These are phyloP conservation scores for Tylopilus plumbeoviolaceoides DNA, from an alignment of 768 basidiomycete species.

Conservation along the genomic window DNA sequence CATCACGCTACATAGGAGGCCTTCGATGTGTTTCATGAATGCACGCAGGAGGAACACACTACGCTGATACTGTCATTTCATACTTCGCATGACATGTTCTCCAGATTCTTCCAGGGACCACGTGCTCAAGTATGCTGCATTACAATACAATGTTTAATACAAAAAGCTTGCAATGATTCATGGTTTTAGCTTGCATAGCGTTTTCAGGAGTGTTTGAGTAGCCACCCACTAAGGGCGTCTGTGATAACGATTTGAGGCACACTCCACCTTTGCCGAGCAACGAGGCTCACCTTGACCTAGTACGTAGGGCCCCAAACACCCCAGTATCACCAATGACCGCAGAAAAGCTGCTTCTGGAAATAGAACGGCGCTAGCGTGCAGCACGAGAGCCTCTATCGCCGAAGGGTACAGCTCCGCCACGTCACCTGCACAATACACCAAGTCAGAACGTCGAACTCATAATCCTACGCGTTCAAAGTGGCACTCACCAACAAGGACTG, in stretches of 20 bases:
- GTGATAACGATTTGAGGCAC: background rate
- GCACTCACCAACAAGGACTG: conserved; percentile 11
- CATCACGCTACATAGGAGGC: background rate
- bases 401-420: conserved; percentile 13
- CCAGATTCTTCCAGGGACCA: background rate
- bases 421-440: conserved; percentile 7
- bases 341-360: conserved; percentile 11
- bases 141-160: background rate
- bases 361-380: conserved; percentile 6
- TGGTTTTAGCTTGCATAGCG: background rate
- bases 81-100: background rate
- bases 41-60: background rate
- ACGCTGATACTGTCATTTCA: background rate
- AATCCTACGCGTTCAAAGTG: background rate
- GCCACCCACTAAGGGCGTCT: conserved; percentile 13
- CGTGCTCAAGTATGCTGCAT: background rate
- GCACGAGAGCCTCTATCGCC: conserved; percentile 7
- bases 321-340: conserved; percentile 12
- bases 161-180: background rate
- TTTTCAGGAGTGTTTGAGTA: conserved; percentile 2
- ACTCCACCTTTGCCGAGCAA: background rate
- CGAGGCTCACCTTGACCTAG: conserved; percentile 8
- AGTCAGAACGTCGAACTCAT: background rate
- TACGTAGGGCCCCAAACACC: conserved; percentile 13
- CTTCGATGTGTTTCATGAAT: background rate